Conservation (phyloP, 345 rosid species). For the Citropsis articulata region DNA sequence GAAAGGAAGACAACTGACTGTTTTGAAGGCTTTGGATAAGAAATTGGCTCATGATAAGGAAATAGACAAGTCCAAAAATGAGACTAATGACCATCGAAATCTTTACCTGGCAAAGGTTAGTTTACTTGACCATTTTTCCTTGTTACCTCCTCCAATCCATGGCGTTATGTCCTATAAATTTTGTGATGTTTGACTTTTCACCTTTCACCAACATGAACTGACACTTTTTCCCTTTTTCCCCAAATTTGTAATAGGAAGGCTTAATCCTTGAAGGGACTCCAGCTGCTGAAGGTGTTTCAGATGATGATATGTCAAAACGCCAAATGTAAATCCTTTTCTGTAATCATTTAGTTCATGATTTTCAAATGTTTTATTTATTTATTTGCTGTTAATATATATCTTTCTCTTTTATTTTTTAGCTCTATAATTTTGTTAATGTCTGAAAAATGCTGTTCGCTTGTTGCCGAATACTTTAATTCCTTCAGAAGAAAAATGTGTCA, state of each 20-base stretch:
- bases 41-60: constrained; percentile 74
- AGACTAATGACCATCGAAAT: constrained; percentile 71
- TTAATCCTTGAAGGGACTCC: constrained; percentile 79
- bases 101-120: constrained; percentile 85
- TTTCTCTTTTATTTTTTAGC: not conserved
- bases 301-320: constrained; percentile 70
- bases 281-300: constrained; percentile 88
- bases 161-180: not conserved
- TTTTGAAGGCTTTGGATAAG: constrained; percentile 79
- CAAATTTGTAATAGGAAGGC: constrained; percentile 64
- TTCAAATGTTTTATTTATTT: not conserved
- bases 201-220: not conserved
- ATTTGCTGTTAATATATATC: not conserved
- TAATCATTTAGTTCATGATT: not conserved
- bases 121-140: not conserved
- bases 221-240: not conserved
- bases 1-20: constrained; percentile 73
- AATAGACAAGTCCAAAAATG: constrained; percentile 64
- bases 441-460: not conserved
- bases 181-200: not conserved
- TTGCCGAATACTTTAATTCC: not conserved
- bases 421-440: not conserved
- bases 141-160: not conserved
- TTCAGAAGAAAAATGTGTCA: not conserved
- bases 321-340: constrained; percentile 37